These are phyloP conservation scores for Warburgia ugandensis DNA, from an alignment of 164 flowering plant species.

Conservation along the genomic window DNA sequence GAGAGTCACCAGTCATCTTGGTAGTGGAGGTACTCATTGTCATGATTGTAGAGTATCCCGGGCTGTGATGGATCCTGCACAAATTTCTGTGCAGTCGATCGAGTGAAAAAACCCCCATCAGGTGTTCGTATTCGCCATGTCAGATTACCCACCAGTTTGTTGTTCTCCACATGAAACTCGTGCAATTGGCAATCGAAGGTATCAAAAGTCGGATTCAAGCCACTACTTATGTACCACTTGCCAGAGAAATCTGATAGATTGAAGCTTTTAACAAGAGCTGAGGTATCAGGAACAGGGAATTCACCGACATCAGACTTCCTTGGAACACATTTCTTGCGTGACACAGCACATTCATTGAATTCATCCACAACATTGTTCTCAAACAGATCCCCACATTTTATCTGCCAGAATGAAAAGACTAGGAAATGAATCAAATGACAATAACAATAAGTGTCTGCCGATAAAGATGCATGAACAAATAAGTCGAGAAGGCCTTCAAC, in stretches of 20 bases:
- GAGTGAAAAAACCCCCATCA: constrained; percentile 78
- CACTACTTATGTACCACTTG: constrained; percentile 88
- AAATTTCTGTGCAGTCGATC: constrained; percentile 64
- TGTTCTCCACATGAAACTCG: constrained; percentile 66
- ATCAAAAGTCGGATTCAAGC: constrained; percentile 89
- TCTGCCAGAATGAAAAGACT: constrained; percentile 36
- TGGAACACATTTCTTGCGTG: constrained; percentile 94
- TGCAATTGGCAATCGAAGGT: constrained; percentile 88
- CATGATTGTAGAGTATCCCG: constrained; percentile 84
- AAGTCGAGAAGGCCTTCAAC: constrained; percentile 7
- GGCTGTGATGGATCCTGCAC: constrained; percentile 82
- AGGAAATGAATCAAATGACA: constrained; percentile 14
- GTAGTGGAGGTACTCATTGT: constrained; percentile 89
- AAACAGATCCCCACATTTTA: constrained; percentile 92
- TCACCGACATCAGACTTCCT: constrained; percentile 85
- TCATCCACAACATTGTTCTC: constrained; percentile 82
- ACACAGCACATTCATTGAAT: constrained; percentile 97
- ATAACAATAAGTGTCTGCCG: constrained; percentile 6
- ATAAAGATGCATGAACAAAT: not conserved
- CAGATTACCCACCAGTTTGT: constrained; percentile 73
- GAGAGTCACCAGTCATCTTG: constrained; percentile 86
- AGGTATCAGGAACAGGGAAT: constrained; percentile 75
- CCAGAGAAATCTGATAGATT: constrained; percentile 75
- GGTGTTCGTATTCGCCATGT: constrained; percentile 87
- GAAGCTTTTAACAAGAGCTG: constrained; percentile 65